Percentiles rank a stretch among this genome's conserved stretches.
Conservation (phyloP, 495 filamentous ascomycete genomes). For the Acidomyces sp. region DNA sequence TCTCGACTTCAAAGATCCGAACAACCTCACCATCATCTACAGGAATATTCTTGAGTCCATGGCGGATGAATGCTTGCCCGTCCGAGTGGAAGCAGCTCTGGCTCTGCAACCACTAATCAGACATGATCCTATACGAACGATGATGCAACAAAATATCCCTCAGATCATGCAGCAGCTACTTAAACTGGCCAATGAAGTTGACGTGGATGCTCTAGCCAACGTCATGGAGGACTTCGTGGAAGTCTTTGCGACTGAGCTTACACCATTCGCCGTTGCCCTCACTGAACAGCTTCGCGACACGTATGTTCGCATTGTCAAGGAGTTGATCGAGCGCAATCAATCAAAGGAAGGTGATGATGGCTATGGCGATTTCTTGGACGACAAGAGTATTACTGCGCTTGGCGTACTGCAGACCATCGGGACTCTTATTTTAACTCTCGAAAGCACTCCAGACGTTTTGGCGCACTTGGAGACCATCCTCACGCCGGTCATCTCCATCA, state of each 20-base stretch:
- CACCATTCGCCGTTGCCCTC: conserved; percentile 93
- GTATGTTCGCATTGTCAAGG: conserved; percentile 83
- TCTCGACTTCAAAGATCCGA: conserved; percentile 86
- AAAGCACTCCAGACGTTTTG: conserved; percentile 91
- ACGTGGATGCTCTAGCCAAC: conserved; percentile 88
- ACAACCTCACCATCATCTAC: conserved; percentile 90
- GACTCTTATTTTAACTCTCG: conserved; percentile 87
- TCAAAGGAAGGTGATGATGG: conserved; percentile 59
- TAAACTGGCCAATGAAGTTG: conserved; percentile 89
- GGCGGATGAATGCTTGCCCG: conserved; percentile 81
- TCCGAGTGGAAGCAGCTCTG: conserved; percentile 86
- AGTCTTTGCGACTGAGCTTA: conserved; percentile 89
- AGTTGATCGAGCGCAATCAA: conserved; percentile 71
- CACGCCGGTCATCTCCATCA: conserved; percentile 93
- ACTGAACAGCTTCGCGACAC: conserved; percentile 95
- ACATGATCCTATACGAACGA: conserved; percentile 81
- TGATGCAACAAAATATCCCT: conserved; percentile 97
- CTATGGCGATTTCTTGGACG: conserved; percentile 84
- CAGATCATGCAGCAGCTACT: conserved; percentile 98
- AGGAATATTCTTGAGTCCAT: conserved; percentile 93
- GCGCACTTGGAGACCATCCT: conserved; percentile 86
- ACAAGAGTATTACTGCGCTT: conserved; percentile 95
- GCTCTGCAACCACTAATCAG: conserved; percentile 90
- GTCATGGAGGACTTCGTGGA: conserved; percentile 99
- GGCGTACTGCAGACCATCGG: conserved; percentile 96